phyloP scores from a whole-genome alignment of 345 rosid genomes.

The Syzygium aromaticum region DNA sequence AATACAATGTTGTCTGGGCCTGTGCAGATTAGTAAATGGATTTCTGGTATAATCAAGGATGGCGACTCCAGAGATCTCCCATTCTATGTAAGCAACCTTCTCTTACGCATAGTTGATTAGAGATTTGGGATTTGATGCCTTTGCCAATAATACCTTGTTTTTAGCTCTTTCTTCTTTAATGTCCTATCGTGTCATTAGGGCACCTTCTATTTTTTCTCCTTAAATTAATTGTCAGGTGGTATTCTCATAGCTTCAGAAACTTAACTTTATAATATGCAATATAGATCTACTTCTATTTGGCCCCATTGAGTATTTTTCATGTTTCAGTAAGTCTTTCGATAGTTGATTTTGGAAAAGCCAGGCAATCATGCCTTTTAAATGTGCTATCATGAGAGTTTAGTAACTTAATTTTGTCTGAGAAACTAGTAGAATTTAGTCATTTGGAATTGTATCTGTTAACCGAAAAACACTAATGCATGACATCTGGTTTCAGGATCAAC shows the following conservation, averaged over 20 bases:
- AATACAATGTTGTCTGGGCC: not conserved
- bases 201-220: not conserved
- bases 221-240: not conserved
- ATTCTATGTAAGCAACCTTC: constrained; percentile 45
- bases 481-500: not conserved
- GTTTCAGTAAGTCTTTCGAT: not conserved
- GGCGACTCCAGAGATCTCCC: constrained; percentile 84
- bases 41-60: constrained; percentile 66
- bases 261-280: not conserved
- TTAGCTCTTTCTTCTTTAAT: not conserved
- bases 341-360: not conserved
- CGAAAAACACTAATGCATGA: not conserved
- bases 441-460: not conserved
- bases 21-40: constrained; percentile 68
- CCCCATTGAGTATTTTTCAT: not conserved
- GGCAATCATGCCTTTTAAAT: not conserved
- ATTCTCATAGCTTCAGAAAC: not conserved
- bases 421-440: not conserved
- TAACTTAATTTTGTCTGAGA: not conserved
- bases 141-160: not conserved
- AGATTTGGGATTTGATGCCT: not conserved
- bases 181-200: not conserved
- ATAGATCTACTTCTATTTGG: not conserved
- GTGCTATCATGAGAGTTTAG: not conserved
- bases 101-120: not conserved